Percentiles rank a stretch among this genome's conserved stretches.
phyloP scores from a whole-genome alignment of 2,329 filamentous ascomycete species.

The Fusarium transvaalense region DNA sequence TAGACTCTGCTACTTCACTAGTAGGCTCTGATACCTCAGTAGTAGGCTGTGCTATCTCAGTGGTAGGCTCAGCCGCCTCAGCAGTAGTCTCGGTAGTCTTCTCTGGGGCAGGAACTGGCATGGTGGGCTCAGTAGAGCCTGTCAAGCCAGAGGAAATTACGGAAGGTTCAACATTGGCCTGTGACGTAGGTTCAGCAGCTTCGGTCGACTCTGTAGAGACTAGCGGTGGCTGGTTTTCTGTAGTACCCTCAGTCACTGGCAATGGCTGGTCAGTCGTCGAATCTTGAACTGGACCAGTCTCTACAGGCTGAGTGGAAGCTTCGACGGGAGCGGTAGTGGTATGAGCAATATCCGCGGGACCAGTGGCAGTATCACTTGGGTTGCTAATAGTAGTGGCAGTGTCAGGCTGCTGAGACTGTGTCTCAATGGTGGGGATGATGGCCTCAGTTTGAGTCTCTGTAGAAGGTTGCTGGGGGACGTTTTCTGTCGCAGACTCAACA shows the following conservation, averaged over 20 bases:
- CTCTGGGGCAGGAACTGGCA: not conserved
- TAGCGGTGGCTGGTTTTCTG: not conserved
- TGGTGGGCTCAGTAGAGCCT: not conserved
- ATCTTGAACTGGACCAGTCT: not conserved
- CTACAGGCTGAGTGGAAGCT: not conserved
- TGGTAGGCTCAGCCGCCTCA: not conserved
- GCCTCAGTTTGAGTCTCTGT: not conserved
- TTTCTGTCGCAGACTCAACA: not conserved
- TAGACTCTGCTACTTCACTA: not conserved
- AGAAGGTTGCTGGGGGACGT: not conserved
- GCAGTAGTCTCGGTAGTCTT: not conserved
- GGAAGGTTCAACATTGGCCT: not conserved
- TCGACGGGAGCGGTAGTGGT: not conserved
- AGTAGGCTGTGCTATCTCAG: not conserved
- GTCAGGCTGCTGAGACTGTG: not conserved
- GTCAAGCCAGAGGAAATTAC: not conserved
- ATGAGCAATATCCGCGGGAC: not conserved
- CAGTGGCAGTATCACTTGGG: not conserved
- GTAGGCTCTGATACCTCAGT: not conserved
- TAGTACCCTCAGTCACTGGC: not conserved
- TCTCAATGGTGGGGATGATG: not conserved
- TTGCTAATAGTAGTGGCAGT: not conserved
- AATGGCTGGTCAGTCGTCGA: not conserved
- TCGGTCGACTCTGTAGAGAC: not conserved
- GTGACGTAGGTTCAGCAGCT: not conserved